Conservation (phyloP, 169 alveolate species). For the Cryptosporidium canis region DNA sequence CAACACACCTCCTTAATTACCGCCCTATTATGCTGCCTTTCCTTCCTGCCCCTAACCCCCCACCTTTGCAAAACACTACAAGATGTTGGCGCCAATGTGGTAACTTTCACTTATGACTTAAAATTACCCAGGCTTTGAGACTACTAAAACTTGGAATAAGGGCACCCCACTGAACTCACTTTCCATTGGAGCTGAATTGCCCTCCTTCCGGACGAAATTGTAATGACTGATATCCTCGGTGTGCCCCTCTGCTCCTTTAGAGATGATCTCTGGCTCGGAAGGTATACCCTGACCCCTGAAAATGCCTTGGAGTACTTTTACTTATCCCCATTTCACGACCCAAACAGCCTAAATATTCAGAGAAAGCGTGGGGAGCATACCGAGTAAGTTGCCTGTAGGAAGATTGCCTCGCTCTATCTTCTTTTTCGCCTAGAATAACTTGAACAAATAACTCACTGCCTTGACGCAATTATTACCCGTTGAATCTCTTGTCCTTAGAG, state of each 20-base stretch:
- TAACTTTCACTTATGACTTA: not conserved
- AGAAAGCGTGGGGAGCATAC: conserved; percentile 23
- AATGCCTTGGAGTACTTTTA: conserved; percentile 46
- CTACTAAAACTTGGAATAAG: not conserved
- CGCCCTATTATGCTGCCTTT: not conserved
- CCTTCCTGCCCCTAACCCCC: conserved; percentile 10
- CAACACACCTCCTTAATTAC: not conserved
- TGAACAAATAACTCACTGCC: not conserved
- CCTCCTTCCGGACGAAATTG: not conserved
- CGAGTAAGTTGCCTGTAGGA: conserved; percentile 15
- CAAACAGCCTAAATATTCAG: conserved; percentile 52
- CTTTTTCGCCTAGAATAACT: too few relatives aligned
- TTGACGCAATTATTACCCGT: not conserved
- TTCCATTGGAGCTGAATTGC: not conserved
- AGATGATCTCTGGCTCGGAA: conserved; percentile 64
- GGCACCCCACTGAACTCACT: not conserved
- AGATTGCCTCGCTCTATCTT: not conserved
- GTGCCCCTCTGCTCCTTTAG: conserved; percentile 51
- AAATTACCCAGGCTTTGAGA: not conserved
- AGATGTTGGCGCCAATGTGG: not conserved
- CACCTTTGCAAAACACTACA: conserved; percentile 3
- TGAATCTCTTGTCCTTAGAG: not conserved
- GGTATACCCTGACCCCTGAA: conserved; percentile 44
- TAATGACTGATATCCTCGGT: conserved; percentile 66
- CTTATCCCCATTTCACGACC: conserved; percentile 62